phyloP scores from a whole-genome alignment of 169 alveolate species.

The Blepharisma undulans region DNA sequence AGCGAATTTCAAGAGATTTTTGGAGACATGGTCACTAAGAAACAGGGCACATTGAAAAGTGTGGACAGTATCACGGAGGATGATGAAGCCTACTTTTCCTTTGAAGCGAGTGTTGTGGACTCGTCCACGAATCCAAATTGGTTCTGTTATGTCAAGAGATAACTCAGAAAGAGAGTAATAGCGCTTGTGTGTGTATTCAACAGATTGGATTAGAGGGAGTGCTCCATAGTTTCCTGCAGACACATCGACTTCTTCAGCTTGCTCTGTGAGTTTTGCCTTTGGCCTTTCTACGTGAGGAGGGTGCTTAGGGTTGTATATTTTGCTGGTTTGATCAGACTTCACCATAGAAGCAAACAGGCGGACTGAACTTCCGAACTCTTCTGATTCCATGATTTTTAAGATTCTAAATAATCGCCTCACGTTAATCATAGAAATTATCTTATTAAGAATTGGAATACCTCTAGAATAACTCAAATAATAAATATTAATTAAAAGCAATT shows the following conservation, averaged over 20 bases:
- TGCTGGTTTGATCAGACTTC: background rate
- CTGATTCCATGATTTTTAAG: background rate
- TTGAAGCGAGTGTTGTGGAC: conserved; percentile 76
- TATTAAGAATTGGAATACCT: too few species aligned
- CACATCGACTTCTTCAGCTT: background rate
- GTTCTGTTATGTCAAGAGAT: conserved; percentile 29
- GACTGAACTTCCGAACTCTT: background rate
- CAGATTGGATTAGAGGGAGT: background rate
- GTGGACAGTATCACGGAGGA: conserved; percentile 73
- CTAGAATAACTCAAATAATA: too few species aligned
- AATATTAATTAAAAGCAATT: background rate
- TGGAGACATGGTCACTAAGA: conserved; percentile 61
- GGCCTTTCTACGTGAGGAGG: background rate
- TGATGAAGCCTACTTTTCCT: conserved; percentile 81
- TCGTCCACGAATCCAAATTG: conserved; percentile 74
- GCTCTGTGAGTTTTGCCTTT: background rate
- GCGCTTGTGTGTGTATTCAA: background rate
- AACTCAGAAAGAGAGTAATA: background rate
- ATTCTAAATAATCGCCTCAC: background rate
- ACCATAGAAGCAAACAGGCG: background rate
- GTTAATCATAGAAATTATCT: background rate
- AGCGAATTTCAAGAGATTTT: conserved; percentile 57
- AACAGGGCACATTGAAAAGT: conserved; percentile 74
- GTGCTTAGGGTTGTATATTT: background rate
- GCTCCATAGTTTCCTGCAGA: background rate